Percentiles rank a stretch among this genome's conserved stretches.
These are phyloP conservation scores for Takakia lepidozioides DNA, from an alignment of 225 moss, liverwort and hornwort species.

Conservation along the genomic window DNA sequence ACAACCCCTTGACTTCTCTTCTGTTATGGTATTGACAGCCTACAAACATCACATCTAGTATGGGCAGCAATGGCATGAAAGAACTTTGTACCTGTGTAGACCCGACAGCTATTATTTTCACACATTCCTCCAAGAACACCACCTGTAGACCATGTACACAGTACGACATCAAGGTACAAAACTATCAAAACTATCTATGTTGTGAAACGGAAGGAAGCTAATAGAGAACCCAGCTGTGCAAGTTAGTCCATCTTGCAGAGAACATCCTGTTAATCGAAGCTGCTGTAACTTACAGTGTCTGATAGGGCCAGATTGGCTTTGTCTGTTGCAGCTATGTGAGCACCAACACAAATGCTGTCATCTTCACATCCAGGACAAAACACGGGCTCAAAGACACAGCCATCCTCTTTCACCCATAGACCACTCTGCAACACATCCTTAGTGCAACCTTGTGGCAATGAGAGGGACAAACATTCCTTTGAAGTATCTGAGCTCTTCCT, in stretches of 20 bases:
- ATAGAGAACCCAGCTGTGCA: neutral
- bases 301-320: constrained; percentile 27
- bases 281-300: constrained; percentile 30
- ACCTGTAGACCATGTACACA: constrained; percentile 8
- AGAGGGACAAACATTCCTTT: neutral
- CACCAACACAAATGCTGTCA: constrained; percentile 29
- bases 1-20: constrained; percentile 4
- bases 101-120: constrained; percentile 11
- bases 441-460: constrained; percentile 1
- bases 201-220: too few relatives aligned
- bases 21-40: too few relatives aligned
- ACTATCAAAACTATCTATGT: neutral
- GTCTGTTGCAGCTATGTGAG: constrained; percentile 41
- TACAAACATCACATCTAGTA: too few relatives aligned
- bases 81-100: too few relatives aligned
- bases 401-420: constrained; percentile 55
- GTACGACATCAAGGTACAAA: neutral
- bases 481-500: constrained; percentile 13
- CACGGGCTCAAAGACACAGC: constrained; percentile 47
- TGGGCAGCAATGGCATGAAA: too few relatives aligned
- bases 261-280: neutral
- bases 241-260: neutral
- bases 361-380: constrained; percentile 36
- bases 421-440: constrained; percentile 12
- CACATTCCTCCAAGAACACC: constrained; percentile 15